These are phyloP conservation scores for Erythrobasidium yunnanense DNA, from an alignment of 768 basidiomycete genomes.

Conservation along the genomic window DNA sequence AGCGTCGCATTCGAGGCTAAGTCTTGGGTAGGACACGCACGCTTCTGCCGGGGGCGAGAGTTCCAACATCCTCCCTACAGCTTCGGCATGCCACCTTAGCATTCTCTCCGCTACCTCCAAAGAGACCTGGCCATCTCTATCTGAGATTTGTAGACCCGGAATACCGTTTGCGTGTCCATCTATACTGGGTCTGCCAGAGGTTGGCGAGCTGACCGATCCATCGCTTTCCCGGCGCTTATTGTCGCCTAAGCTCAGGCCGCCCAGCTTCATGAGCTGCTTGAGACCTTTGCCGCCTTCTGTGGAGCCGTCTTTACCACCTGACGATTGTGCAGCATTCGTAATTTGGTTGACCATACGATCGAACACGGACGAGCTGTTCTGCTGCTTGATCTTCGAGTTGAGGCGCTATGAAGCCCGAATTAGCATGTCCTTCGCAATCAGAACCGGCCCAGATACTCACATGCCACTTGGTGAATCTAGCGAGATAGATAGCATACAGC, in stretches of 20 bases:
- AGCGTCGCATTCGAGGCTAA: not conserved
- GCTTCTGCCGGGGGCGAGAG: slow-evolving; percentile 69
- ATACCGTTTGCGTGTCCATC: slow-evolving; percentile 43
- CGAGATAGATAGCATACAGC: slow-evolving; percentile 62
- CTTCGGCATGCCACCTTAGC: slow-evolving; percentile 96
- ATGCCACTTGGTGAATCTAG: slow-evolving; percentile 75
- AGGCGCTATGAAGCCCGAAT: slow-evolving; percentile 40
- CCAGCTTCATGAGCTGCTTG: slow-evolving; percentile 51
- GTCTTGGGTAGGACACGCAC: slow-evolving; percentile 50
- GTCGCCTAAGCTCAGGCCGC: slow-evolving; percentile 50
- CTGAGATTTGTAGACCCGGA: slow-evolving; percentile 49
- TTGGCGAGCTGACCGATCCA: slow-evolving; percentile 32
- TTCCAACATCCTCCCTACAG: slow-evolving; percentile 86
- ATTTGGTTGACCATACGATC: slow-evolving; percentile 87
- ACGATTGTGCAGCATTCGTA: slow-evolving; percentile 58
- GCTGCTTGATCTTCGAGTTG: slow-evolving; percentile 50
- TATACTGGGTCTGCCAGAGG: not conserved
- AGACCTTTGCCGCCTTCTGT: slow-evolving; percentile 34
- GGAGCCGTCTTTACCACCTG: slow-evolving; percentile 46
- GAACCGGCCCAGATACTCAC: slow-evolving; percentile 47
- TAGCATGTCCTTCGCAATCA: slow-evolving; percentile 48
- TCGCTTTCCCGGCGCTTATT: slow-evolving; percentile 22
- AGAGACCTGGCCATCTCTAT: slow-evolving; percentile 70
- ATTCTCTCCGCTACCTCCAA: slow-evolving; percentile 74
- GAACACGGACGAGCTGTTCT: slow-evolving; percentile 50